Evolutionary conservation across 2,329 filamentous ascomycete species (phyloP), one percentile per base, ranked within the genome.

Genomic region (Cladorrhinum sp.): DNA sequence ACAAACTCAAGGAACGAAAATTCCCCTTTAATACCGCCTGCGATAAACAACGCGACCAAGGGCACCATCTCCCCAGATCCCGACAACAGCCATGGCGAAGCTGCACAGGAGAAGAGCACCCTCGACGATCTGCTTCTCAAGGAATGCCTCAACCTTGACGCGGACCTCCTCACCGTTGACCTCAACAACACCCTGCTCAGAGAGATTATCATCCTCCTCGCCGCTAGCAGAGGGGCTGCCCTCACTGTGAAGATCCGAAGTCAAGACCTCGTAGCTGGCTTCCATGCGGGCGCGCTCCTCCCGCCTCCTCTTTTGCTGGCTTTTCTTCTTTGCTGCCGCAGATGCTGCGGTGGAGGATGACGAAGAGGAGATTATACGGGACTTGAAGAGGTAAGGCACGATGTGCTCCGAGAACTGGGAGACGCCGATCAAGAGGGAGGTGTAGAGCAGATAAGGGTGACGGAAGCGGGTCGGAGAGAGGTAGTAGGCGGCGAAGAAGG

Each of bases 381-480:
- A 54, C 24, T 69, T 66, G 63, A 76, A 73, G 62, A 81, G 68
- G 62, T 75, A 74, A 1, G 82, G 79, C 16, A 81, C 75, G 45
- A 85, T 69, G 23, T 75, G 72, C 59, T 82, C 80, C 48, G 78
- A 76, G 50, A 84, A 78, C 22, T 82, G 81, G 50, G 90, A 85
- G 41, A 90, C 77, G 41, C 82, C 79, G 49, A 87, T 84, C 60
- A 92, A 82, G 24, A 92, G 76, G 2, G 87, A 86, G 13, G 91
- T 92, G 86, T 95, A 97, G 61, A 97, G 76, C 24, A 97, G 86
- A 73, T 96, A 98, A 0, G 93, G 93, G 73, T 98, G 93, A 72
- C 89, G 87, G 67, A 85, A 82, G 59, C 86, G 83, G 24, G 85
- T 82, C 0, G 92, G 90, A 2, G 92, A 93, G 66, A 96, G 79